Percentiles rank a stretch among this genome's conserved stretches.
Conservation (phyloP, 176 grass and related monocot species). For the Paspalum vaginatum region DNA sequence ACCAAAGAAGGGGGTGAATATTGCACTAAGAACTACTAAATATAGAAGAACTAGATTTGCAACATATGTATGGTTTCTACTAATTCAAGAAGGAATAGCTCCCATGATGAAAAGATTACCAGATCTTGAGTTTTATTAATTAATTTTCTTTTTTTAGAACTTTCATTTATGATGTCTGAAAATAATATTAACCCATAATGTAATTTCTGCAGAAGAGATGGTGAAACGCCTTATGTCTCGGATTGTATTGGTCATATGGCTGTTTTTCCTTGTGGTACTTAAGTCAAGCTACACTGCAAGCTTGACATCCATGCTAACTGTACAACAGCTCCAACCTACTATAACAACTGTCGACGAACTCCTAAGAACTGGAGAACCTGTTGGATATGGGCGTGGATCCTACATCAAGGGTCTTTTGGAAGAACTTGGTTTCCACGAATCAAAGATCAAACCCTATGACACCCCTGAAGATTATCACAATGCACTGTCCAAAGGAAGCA, state of each 20-base stretch:
- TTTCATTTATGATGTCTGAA: neutral
- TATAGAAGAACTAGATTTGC: neutral
- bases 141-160: neutral
- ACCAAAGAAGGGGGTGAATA: neutral
- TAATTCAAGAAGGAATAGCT: neutral
- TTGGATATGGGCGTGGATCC: slow-evolving; percentile 41
- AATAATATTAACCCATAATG: neutral
- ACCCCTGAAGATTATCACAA: slow-evolving; percentile 4
- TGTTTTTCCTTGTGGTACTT: slow-evolving; percentile 51
- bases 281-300: slow-evolving; percentile 64
- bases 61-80: neutral
- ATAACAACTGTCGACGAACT: slow-evolving; percentile 47
- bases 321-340: slow-evolving; percentile 54
- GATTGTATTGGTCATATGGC: slow-evolving; percentile 57
- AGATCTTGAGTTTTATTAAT: neutral
- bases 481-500: slow-evolving; percentile 57
- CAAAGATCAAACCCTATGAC: slow-evolving; percentile 42
- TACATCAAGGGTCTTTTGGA: slow-evolving; percentile 48
- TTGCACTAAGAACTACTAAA: neutral
- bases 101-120: neutral
- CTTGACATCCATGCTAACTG: slow-evolving; percentile 59
- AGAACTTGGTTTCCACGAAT: slow-evolving; percentile 38
- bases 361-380: slow-evolving; percentile 33
- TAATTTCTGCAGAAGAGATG: slow-evolving; percentile 37
- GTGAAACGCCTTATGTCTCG: slow-evolving; percentile 34